Percentiles rank a stretch among this genome's conserved stretches.
phyloP scores from a whole-genome alignment of 768 basidiomycete genomes.

The Agaricus sinodeliciosus region DNA sequence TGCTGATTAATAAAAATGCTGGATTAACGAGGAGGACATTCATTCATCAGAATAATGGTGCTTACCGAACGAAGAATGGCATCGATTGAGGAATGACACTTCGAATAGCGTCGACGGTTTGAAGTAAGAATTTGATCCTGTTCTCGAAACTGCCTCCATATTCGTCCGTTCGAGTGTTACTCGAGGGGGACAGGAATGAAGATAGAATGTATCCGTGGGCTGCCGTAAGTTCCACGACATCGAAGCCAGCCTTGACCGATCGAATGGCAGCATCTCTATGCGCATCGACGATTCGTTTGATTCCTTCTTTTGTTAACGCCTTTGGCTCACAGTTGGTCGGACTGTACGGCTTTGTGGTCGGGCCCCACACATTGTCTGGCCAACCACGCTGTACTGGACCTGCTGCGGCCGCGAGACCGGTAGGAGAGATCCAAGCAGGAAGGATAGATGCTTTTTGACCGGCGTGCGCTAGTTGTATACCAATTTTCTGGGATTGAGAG shows the following conservation, averaged over 20 bases:
- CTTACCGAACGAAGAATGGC: conserved; percentile 67
- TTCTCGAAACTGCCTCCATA: conserved; percentile 73
- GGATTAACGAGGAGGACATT: no score
- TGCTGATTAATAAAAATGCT: conserved; percentile 20
- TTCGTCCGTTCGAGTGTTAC: conserved; percentile 59
- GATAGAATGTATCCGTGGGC: conserved; percentile 58
- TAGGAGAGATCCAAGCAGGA: conserved; percentile 47
- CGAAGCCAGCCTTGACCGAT: conserved; percentile 51
- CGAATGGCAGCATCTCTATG: conserved; percentile 46
- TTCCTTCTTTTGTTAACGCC: conserved; percentile 48
- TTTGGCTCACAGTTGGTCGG: conserved; percentile 44
- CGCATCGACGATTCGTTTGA: conserved; percentile 47
- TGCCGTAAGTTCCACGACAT: conserved; percentile 57
- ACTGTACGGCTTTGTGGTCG: conserved; percentile 42
- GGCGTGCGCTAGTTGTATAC: conserved; percentile 69
- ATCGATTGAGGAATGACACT: conserved; percentile 48
- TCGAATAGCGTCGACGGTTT: conserved; percentile 59
- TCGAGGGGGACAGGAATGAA: conserved; percentile 49
- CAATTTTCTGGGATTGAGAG: conserved; percentile 60
- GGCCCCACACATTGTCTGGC: conserved; percentile 47
- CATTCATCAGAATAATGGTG: background rate
- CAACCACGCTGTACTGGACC: conserved; percentile 30
- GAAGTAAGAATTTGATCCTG: conserved; percentile 53
- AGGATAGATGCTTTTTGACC: conserved; percentile 64
- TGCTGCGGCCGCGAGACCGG: conserved; percentile 16